phyloP scores from a whole-genome alignment of 805 yeast genomes.

The Metschnikowia corniflorae region DNA sequence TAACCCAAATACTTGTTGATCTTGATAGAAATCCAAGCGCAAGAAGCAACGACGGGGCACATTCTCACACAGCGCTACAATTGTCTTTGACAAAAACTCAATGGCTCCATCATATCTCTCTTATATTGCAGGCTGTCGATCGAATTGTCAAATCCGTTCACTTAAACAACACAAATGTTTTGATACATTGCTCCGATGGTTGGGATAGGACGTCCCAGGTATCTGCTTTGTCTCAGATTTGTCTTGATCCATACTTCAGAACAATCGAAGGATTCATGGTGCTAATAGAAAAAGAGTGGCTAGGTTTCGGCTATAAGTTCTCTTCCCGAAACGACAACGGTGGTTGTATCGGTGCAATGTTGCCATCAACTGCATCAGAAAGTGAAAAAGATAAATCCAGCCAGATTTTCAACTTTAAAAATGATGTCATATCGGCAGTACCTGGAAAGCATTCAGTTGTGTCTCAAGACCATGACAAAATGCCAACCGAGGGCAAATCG shows the following conservation, averaged over 20 bases:
- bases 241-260: constrained; percentile 86
- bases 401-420: too few species aligned
- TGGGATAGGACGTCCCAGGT: constrained; percentile 97
- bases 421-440: too few species aligned
- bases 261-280: constrained; percentile 85
- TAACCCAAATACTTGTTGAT: constrained; percentile 61
- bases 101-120: constrained; percentile 74
- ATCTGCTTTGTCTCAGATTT: constrained; percentile 75
- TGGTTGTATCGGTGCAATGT: constrained; percentile 42
- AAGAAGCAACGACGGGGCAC: constrained; percentile 10
- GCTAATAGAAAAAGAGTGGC: constrained; percentile 91
- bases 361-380: too few species aligned
- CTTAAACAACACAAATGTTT: constrained; percentile 73
- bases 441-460: too few species aligned
- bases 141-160: constrained; percentile 78
- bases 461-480: too few species aligned
- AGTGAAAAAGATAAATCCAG: too few species aligned
- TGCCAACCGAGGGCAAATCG: too few species aligned
- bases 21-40: constrained; percentile 54
- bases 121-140: constrained; percentile 71
- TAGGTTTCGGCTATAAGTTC: constrained; percentile 89
- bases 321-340: constrained; percentile 80
- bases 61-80: constrained; percentile 28
- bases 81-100: constrained; percentile 59
- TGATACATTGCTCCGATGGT: constrained; percentile 96